These are phyloP conservation scores for Globomyces pollinis-pini DNA, from an alignment of 192 early-diverging fungal species.

Conservation along the genomic window DNA sequence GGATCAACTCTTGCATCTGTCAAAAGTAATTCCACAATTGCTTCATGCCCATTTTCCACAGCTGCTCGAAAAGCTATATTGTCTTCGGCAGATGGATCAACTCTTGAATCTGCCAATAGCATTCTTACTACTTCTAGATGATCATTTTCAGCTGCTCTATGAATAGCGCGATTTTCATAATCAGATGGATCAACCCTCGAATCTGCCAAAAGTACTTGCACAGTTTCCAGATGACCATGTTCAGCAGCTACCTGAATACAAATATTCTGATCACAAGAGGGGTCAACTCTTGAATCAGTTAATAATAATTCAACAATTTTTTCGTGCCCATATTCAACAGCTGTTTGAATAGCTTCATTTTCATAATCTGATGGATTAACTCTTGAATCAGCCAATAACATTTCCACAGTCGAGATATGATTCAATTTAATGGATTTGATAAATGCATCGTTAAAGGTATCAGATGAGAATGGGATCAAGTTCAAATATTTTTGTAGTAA, in stretches of 20 bases:
- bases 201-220: background rate
- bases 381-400: background rate
- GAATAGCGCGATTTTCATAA: background rate
- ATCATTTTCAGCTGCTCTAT: background rate
- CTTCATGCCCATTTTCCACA: background rate
- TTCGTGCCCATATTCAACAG: background rate
- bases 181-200: background rate
- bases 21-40: background rate
- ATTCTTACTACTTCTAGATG: background rate
- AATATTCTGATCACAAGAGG: background rate
- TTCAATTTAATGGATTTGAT: too few species aligned
- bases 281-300: background rate
- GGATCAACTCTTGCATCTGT: constrained; percentile 1
- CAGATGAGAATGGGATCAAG: too few species aligned
- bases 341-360: background rate
- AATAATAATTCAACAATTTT: background rate
- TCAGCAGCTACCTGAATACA: constrained; percentile 1
- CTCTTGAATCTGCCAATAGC: background rate
- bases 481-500: too few species aligned
- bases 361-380: background rate
- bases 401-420: too few species aligned
- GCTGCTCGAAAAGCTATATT: background rate
- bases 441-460: too few species aligned
- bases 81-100: background rate
- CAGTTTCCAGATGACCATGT: background rate